Evolutionary conservation across 1,139 yeast species (phyloP).

Genomic region (Saccharomyces pastorianus): DNA sequence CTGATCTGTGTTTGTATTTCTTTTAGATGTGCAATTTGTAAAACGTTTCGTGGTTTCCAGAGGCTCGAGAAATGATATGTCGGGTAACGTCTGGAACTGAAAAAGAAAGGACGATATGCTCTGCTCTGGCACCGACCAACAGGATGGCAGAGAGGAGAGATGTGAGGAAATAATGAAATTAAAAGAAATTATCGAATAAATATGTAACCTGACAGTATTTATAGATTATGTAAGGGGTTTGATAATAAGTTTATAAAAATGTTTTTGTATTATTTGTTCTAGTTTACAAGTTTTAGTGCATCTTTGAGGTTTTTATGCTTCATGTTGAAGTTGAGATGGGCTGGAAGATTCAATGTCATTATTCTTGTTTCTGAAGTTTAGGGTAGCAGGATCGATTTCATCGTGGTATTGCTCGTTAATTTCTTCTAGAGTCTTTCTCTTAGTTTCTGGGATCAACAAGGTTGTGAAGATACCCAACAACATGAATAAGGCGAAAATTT

Average conservation of each 20-base stretch:
- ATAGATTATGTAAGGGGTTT: not conserved
- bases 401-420: conserved; percentile 71
- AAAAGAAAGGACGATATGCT: not conserved
- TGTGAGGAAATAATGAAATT: not conserved
- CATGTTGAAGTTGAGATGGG: conserved; percentile 7
- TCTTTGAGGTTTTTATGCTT: conserved; percentile 1
- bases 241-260: not conserved
- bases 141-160: not conserved
- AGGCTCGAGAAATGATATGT: not conserved
- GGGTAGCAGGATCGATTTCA: conserved; percentile 43
- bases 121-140: too few species aligned
- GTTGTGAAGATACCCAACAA: conserved; percentile 61
- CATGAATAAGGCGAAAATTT: conserved; percentile 87
- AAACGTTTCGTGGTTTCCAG: not conserved
- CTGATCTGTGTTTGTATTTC: not conserved
- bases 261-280: not conserved
- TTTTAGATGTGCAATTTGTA: not conserved
- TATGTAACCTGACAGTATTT: conserved; percentile 1
- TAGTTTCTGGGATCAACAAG: conserved; percentile 76
- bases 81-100: not conserved
- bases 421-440: conserved; percentile 80
- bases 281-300: not conserved
- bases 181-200: not conserved
- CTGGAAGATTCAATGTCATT: not conserved
- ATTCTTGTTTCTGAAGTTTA: conserved; percentile 1